Conservation (phyloP, 2,329 filamentous ascomycete species). For the Fusarium agapanthi region DNA sequence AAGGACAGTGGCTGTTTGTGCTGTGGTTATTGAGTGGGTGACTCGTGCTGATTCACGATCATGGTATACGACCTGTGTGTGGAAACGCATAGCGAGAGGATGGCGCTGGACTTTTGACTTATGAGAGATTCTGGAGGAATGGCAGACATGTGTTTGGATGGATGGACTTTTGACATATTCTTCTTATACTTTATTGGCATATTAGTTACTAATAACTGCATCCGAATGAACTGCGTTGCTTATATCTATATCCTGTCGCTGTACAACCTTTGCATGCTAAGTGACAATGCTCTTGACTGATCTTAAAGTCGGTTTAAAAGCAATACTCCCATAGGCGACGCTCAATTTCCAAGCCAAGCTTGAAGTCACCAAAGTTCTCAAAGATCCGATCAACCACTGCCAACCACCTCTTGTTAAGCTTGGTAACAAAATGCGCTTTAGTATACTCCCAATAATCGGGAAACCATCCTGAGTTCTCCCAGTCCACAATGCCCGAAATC, state of each 20-base stretch:
- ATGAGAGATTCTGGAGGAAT: neutral
- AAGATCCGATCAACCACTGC: neutral
- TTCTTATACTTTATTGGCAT: constrained; percentile 6
- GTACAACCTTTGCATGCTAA: no score
- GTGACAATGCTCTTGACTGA: no score
- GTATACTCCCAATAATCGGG: constrained; percentile 41
- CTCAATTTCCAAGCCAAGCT: neutral
- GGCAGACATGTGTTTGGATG: neutral
- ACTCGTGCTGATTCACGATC: neutral
- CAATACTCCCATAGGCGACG: neutral
- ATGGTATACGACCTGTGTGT: neutral
- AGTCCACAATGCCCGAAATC: constrained; percentile 42
- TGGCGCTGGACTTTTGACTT: neutral
- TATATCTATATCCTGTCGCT: neutral
- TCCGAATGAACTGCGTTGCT: neutral
- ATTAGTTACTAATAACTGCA: constrained; percentile 10
- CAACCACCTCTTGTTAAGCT: neutral
- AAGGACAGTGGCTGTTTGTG: neutral
- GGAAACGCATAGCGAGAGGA: neutral
- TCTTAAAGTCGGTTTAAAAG: neutral
- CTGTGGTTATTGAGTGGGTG: neutral
- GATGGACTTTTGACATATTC: neutral
- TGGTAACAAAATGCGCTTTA: constrained; percentile 18
- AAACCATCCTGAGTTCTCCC: constrained; percentile 39
- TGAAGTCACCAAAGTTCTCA: neutral